Base-by-base conservation (phyloP, 23 red algal genomes). In the Agarophyton chilense region DNA sequence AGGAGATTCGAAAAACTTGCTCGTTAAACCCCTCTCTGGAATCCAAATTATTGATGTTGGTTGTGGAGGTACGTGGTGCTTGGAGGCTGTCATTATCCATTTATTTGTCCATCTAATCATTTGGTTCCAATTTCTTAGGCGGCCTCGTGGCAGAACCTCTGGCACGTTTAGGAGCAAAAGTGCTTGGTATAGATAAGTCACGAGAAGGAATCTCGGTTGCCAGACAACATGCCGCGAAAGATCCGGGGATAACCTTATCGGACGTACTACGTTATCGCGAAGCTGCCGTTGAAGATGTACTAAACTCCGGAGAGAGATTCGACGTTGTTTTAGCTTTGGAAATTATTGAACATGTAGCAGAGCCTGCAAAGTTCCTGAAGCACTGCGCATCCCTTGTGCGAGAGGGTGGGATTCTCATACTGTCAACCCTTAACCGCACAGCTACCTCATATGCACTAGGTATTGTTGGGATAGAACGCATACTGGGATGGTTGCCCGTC, bases 291-390 rank as follows among this genome's bases (percentile, higher is more conserved):
- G 90, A 92, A 45, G 53, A 79, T 52, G 68, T 95, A 19, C 14
- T 82, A 42, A 65, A 72, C 28, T 42, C 40, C 25, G 57, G 72
- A 11, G 41, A 40, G 14, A 54, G 61, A 16, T 96, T 92, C 84
- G 97, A 99, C 65, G 81, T 87, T 42, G 93, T 99, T 18, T 88
- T 93, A 19, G 87, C 88, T 17, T 52, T 96, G 42, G 97, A 99
- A 72, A 73, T 99, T 33, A 62, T 99, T 47, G 97, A 99, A 77
- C 97, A 99, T 68, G 97, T 99, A 18, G 46, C 62, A n/a, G 63
- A 79, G 46, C 93, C 93, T 41, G 61, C 81, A 7, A 44, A 45
- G 13, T 99, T 99, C 43, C 60, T 99, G 8, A 55, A 50, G 19
- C 36, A 66, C 41, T 90, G 77, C 65, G 77, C 90, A n/a, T 46